These are phyloP conservation scores for Dentipellis sp. DNA, from an alignment of 768 basidiomycete species.

Conservation along the genomic window DNA sequence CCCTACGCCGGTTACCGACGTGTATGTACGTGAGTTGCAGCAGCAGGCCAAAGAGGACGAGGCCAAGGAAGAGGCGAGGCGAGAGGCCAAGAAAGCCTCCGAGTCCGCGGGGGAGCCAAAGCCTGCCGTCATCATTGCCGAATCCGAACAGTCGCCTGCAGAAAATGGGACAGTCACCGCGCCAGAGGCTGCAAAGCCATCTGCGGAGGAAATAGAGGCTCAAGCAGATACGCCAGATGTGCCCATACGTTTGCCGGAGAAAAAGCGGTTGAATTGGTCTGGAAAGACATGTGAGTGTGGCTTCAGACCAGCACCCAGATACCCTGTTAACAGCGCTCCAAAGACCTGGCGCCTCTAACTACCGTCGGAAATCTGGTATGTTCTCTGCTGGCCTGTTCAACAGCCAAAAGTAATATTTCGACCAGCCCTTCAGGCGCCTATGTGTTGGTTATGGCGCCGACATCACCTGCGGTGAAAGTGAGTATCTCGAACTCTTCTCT, in stretches of 20 bases:
- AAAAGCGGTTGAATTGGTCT: constrained; percentile 78
- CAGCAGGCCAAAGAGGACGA: neutral
- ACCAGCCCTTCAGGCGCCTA: constrained; percentile 84
- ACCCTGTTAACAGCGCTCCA: constrained; percentile 19
- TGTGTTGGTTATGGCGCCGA: constrained; percentile 85
- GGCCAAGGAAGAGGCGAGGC: neutral
- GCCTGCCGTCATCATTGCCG: neutral
- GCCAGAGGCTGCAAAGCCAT: constrained; percentile 9
- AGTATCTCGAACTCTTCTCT: constrained; percentile 11
- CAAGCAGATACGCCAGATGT: constrained; percentile 60
- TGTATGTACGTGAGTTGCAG: constrained; percentile 49
- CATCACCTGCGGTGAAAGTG: constrained; percentile 93
- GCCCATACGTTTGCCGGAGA: constrained; percentile 65
- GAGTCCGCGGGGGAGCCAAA: neutral
- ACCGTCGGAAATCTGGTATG: constrained; percentile 91
- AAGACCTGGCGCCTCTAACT: constrained; percentile 74
- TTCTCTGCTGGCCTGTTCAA: constrained; percentile 2
- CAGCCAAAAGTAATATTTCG: neutral
- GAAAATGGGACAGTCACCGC: neutral
- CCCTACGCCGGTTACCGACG: constrained; percentile 50
- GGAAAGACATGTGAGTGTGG: constrained; percentile 64
- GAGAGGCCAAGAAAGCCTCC: neutral
- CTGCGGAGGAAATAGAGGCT: constrained; percentile 17
- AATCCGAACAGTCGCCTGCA: constrained; percentile 9
- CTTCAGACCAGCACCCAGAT: constrained; percentile 14